Percentiles rank a stretch among this genome's conserved stretches.
Conservation (phyloP, 306 rosid genomes). For the Cicer arietinum region DNA sequence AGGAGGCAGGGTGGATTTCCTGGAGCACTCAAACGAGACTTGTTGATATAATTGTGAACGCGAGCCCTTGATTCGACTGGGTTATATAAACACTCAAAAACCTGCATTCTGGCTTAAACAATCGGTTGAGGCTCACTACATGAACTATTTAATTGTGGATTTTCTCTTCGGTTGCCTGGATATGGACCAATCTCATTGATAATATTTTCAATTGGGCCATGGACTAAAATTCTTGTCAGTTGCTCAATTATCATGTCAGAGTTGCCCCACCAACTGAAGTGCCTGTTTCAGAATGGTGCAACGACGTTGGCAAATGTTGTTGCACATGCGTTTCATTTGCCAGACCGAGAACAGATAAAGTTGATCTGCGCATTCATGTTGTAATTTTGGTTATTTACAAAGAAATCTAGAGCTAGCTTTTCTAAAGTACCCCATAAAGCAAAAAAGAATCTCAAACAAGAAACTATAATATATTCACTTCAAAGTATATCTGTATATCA, state of each 20-base stretch:
- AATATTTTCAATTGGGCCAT: conserved; percentile 35
- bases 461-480: not conserved
- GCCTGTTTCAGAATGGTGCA: conserved; percentile 65
- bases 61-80: not conserved
- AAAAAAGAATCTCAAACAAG: not conserved
- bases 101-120: conserved; percentile 38
- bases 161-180: conserved; percentile 34
- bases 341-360: conserved; percentile 74
- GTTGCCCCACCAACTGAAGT: conserved; percentile 78
- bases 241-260: conserved; percentile 51
- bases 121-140: conserved; percentile 23
- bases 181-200: conserved; percentile 35
- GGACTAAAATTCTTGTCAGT: conserved; percentile 31
- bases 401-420: conserved; percentile 23
- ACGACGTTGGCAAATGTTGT: conserved; percentile 55
- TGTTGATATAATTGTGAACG: conserved; percentile 9
- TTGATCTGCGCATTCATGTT: conserved; percentile 60
- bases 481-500: not conserved
- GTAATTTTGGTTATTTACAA: conserved; percentile 18
- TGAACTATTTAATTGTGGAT: not conserved
- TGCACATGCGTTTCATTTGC: conserved; percentile 65
- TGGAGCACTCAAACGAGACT: conserved; percentile 31
- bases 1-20: conserved; percentile 39
- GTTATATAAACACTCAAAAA: conserved; percentile 36
- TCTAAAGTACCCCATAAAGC: not conserved